Evolutionary conservation across 2,329 filamentous ascomycete genomes (phyloP).

Genomic region (Sclerotinia minor): DNA sequence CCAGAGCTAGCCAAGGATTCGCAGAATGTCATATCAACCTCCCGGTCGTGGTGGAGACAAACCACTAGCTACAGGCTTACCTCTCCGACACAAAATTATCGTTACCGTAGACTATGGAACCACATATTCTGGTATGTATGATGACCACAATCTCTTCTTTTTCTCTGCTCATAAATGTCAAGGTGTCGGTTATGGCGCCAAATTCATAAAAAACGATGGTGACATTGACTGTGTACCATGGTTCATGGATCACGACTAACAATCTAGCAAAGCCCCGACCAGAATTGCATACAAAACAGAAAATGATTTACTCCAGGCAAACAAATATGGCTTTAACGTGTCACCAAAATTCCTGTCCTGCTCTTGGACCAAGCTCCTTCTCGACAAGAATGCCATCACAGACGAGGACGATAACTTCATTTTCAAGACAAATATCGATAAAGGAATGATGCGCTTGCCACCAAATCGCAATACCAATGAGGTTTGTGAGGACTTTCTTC

Average conservation of each 20-base stretch:
- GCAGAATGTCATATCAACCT: not conserved
- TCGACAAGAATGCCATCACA: slow-evolving; percentile 31
- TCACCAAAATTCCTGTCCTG: slow-evolving; percentile 29
- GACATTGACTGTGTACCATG: slow-evolving; percentile 27
- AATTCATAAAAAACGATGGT: slow-evolving; percentile 23
- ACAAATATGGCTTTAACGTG: slow-evolving; percentile 33
- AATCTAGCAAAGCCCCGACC: too few species aligned
- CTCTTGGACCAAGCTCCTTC: slow-evolving; percentile 37
- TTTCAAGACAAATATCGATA: slow-evolving; percentile 20
- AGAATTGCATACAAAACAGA: slow-evolving; percentile 31
- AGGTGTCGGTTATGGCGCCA: slow-evolving; percentile 29
- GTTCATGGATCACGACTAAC: too few species aligned
- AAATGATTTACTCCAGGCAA: slow-evolving; percentile 3
- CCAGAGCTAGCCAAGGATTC: not conserved
- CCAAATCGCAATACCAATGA: slow-evolving; percentile 21
- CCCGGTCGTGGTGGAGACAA: too few species aligned
- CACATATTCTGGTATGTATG: slow-evolving; percentile 32
- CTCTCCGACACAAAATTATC: slow-evolving; percentile 31
- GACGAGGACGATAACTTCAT: slow-evolving; percentile 28
- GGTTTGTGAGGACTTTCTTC: slow-evolving; percentile 35
- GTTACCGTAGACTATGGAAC: slow-evolving; percentile 37
- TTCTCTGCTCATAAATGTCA: not conserved
- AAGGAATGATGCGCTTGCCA: slow-evolving; percentile 31
- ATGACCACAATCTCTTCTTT: not conserved
- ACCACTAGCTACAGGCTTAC: not conserved